Conservation (phyloP, 1,284 basidiomycete species). For the Nidula niveotomentosa region DNA sequence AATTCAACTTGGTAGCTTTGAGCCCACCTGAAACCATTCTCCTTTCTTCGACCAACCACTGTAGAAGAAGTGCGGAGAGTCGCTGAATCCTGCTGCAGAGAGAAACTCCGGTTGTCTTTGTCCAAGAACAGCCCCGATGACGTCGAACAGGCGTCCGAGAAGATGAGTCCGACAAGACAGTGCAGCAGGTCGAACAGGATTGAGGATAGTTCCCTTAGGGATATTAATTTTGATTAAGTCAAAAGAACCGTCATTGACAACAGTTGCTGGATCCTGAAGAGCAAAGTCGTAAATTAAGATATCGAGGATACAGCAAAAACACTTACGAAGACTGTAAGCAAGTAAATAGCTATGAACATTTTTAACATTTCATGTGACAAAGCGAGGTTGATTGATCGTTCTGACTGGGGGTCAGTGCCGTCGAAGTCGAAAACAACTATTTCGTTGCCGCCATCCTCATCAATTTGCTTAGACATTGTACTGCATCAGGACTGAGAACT, state of each 20-base stretch:
- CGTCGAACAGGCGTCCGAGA: constrained; percentile 22
- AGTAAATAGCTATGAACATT: constrained; percentile 27
- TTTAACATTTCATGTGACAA: constrained; percentile 24
- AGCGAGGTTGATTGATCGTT: constrained; percentile 22
- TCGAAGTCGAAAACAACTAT: constrained; percentile 20
- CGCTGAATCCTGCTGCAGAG: constrained; percentile 26
- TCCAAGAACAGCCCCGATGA: constrained; percentile 22
- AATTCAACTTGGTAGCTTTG: background rate
- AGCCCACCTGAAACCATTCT: constrained; percentile 21
- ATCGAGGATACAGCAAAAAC: background rate
- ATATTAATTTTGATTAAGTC: constrained; percentile 30
- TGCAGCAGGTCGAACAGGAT: constrained; percentile 26
- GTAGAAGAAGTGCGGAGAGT: constrained; percentile 29
- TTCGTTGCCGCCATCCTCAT: constrained; percentile 7
- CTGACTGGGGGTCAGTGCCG: constrained; percentile 23
- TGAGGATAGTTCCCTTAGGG: constrained; percentile 24
- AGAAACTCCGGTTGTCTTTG: constrained; percentile 27
- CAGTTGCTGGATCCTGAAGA: constrained; percentile 21
- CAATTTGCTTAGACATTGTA: constrained; percentile 11
- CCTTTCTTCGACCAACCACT: constrained; percentile 23
- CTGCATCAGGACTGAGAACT: constrained; percentile 1
- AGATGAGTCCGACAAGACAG: constrained; percentile 27
- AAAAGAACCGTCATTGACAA: constrained; percentile 34
- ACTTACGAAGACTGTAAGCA: constrained; percentile 22
- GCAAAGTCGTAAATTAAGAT: background rate